Base-by-base conservation (phyloP, 805 yeast species). In the Candida ficus region DNA sequence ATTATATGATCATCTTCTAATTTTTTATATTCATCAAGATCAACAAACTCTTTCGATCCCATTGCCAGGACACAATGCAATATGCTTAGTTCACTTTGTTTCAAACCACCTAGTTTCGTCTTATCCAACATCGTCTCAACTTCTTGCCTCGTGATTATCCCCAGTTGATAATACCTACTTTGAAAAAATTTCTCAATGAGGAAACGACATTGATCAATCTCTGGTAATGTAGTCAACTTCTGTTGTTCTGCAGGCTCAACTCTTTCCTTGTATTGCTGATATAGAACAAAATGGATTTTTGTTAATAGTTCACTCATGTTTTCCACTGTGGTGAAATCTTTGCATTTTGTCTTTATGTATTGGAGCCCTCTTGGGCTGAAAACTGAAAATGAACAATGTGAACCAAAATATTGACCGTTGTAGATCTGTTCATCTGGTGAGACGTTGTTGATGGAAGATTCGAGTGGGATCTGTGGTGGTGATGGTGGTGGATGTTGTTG, bases 281-380 rank as follows among this genome's bases (percentile, higher is more conserved):
- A 17, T 17, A 40, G 18, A 22, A 38, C 37, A 33, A 37, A 18
- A 33, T 20, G 37, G 31, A 38, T 33, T 18, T 40, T 35, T 27
- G 16, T 38, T 10, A 33, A 28, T 34, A 42, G 30, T 9, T 28
- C 28, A 3, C 22, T 32, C 35, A 32, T 31, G 12, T 26, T 39
- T 19, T 33, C 35, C 28, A 40, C 37, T 29, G 40, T 25, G 18
- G 19, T 29, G 14, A 17, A 30, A 30, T 29, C 41, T 7, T 37
- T 25, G 13, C 25, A 29, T 29, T 38, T 33, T 17, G 32, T 41
- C 10, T 54, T 51, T 9, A 70, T 46, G 68, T 72, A 67, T 29
- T 52, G 48, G n/a, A 69, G 25, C 12, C 76, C 76, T 21, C 45
- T 38, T 4, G 52, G 44, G 7, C 73, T 63, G 33, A 68, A 63